Evolutionary conservation across 495 filamentous ascomycete genomes (phyloP), one percentile per base, ranked within the genome.

Genomic region (Clohesyomyces aquaticus): DNA sequence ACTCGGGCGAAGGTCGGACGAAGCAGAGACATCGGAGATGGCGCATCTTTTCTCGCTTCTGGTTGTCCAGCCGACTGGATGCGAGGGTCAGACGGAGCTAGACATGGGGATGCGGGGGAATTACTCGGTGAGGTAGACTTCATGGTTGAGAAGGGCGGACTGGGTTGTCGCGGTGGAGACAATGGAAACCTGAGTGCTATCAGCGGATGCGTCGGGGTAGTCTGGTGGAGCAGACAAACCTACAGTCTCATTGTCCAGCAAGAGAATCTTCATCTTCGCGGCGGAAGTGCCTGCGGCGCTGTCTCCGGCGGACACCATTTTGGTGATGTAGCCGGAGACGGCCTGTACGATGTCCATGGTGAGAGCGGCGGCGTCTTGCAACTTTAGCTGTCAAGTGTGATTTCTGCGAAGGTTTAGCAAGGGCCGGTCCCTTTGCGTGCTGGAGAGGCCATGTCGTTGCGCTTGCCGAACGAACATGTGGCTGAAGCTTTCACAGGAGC

Each of bases 241-340:
- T 77, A 90, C 90, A 73, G 94, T 98, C 78, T 97, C 94, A 77
- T 85, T 88, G 77, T 98, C 94, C 58, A 98, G 82, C 68, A 98
- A 82, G 55, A 98, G 80, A 69, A 97, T 93, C 87, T 98, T 98
- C 94, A 98, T 98, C 82, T 98, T 98, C 35, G 91, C 85, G 12
- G 91, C 88, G 43, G 90, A 83, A 38, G 84, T 81, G 49, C 86
- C 86, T 43, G 83, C 76, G 8, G 85, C 79, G 69, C 80, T 79
- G 75, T 96, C 91, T 73, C 93, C 93, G 65, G 86, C 86, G 46
- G 91, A 88, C 74, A 97, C 86, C 88, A 98, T 97, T 85, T 93
- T 96, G 74, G 90, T 88, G 81, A 98, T 88, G 82, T 98, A 98
- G 77, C 91, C 89, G 66, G 91, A 89, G 73, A 96, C 88, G 55